Percentiles rank a stretch among this genome's conserved stretches.
phyloP scores from a whole-genome alignment of 176 grass and related monocot species.

The Otatea glauca region DNA sequence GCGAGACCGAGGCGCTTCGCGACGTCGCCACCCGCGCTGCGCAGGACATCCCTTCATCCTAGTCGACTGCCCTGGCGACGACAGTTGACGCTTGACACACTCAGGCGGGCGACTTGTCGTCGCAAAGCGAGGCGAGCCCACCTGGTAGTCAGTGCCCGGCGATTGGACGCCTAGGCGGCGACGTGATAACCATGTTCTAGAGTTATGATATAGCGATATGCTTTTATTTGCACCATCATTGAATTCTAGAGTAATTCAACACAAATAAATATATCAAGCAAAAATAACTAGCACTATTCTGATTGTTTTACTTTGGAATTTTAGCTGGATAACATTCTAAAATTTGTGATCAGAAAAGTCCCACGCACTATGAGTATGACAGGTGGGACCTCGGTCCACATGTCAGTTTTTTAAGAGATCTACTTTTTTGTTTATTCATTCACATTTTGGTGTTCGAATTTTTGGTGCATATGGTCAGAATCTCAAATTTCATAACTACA shows the following conservation, averaged over 20 bases:
- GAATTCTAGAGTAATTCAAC: not conserved
- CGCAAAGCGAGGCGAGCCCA: too few relatives aligned
- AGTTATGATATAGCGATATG: not conserved
- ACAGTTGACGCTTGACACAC: too few relatives aligned
- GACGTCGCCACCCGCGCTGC: too few relatives aligned
- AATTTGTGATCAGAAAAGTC: constrained; percentile 14
- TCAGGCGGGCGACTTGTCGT: too few relatives aligned
- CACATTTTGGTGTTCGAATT: not conserved
- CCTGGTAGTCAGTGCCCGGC: too few relatives aligned
- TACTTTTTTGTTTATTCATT: not conserved
- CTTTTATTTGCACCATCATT: not conserved
- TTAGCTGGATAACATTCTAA: not conserved
- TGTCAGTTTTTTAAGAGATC: not conserved
- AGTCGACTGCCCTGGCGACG: too few relatives aligned
- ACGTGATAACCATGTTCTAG: too few relatives aligned
- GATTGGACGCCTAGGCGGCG: too few relatives aligned
- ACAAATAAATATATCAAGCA: not conserved
- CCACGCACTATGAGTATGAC: not conserved
- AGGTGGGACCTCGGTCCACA: not conserved
- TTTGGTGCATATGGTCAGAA: not conserved
- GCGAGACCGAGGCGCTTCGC: too few relatives aligned
- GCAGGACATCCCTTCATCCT: too few relatives aligned
- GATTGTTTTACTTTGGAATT: constrained; percentile 8
- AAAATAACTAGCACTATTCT: not conserved
- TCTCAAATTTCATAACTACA: constrained; percentile 4